Base-by-base conservation (phyloP, 2,329 filamentous ascomycete genomes). In the Aurifilum marmelostoma region DNA sequence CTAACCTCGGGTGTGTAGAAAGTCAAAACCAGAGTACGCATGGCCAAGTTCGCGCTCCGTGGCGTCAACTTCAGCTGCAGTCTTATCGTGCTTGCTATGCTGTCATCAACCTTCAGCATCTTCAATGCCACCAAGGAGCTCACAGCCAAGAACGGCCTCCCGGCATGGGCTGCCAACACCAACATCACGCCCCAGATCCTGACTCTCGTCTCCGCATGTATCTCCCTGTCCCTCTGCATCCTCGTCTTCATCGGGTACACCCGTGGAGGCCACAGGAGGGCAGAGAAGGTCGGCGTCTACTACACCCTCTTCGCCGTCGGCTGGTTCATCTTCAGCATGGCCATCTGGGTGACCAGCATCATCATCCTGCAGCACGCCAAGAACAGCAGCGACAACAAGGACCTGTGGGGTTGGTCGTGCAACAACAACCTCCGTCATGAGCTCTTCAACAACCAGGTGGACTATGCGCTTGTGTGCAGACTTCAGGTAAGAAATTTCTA, bases 341-440 rank as follows among this genome's bases (percentile, higher is more conserved):
- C 97, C 76, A 92, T 99, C 85, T 99, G 96, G 96, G 90, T 91
- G 67, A 84, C 96, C 43, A 94, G 93, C 41, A 94, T 94, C 52
- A 93, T 90, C 69, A 82, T 97, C 68, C 88, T 97, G 75, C 94
- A 98, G 78, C 88, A 91, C 75, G 89, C 89, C 68, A 92, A 91
- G 78, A 87, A 89, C 75, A 92, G 87, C 77, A 88, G 88, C 76
- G 83, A 88, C 73, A 92, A 92, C 76, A 89, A 97, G 80, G 96
- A 99, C 80, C 88, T 99, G 80, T 99, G 96, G 96, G 94, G 95
- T 70, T 99, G 96, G 96, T 89, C 93, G n/a, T 99, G 96, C 80
- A 91, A 94, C 68, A 87, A 97, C 76, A 98, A 97, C 79, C 89
- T 90, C 73, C 90, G 95, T 71, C 83, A 90, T 67, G 81, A 93